A percentile compares a stretch with the other conserved stretches of the same genome.
Conservation (phyloP, 1,284 basidiomycete genomes). For the Puccinia hordei region DNA sequence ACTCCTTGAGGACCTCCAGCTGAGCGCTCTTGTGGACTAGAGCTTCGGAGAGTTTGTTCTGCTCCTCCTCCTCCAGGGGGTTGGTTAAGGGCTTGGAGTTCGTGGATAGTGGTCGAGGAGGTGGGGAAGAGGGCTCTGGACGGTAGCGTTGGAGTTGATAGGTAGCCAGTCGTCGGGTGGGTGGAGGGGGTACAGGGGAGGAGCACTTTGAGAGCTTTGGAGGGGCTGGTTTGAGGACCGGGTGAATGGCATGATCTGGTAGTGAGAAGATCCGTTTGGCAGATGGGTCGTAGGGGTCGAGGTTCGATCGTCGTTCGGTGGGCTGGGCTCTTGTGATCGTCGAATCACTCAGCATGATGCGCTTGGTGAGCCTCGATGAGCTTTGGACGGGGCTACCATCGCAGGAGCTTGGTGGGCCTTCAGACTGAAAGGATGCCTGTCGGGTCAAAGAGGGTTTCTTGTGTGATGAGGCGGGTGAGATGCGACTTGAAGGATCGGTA, state of each 20-base stretch:
- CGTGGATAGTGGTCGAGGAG: background rate
- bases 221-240: background rate
- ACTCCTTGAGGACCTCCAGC: background rate
- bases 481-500: slow-evolving; percentile 22
- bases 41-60: background rate
- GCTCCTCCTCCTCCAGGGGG: background rate
- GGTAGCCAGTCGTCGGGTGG: slow-evolving; percentile 22
- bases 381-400: background rate
- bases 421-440: background rate
- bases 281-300: slow-evolving; percentile 24
- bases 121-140: background rate
- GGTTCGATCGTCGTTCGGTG: background rate
- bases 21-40: background rate
- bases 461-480: background rate
- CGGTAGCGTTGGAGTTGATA: slow-evolving; percentile 33
- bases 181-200: slow-evolving; percentile 23
- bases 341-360: background rate
- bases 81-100: background rate
- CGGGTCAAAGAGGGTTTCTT: background rate
- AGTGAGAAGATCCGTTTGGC: slow-evolving; percentile 28
- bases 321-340: background rate
- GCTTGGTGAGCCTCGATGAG: background rate
- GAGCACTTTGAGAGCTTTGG: background rate
- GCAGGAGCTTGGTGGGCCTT: background rate
- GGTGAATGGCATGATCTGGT: slow-evolving; percentile 7